A percentile compares a stretch with the other conserved stretches of the same genome.
phyloP scores from a whole-genome alignment of 768 basidiomycete species.

The Xerocomus brunneocitrinus region DNA sequence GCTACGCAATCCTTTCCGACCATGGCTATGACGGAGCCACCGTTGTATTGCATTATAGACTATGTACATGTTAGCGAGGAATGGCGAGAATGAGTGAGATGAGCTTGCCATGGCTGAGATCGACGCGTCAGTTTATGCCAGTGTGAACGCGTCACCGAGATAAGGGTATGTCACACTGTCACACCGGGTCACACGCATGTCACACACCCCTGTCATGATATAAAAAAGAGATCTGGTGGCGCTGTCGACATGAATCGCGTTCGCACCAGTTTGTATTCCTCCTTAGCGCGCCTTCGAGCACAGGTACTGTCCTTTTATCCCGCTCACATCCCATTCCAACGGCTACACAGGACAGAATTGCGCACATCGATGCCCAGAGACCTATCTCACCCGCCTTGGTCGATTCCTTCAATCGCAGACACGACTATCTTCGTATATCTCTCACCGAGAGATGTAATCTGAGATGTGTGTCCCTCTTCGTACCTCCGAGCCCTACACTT shows the following conservation, averaged over 20 bases:
- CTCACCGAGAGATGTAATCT: slow-evolving; percentile 86
- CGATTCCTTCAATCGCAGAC: slow-evolving; percentile 64
- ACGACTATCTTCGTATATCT: slow-evolving; percentile 87
- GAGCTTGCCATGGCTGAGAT: slow-evolving; percentile 24
- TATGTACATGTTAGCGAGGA: slow-evolving; percentile 26
- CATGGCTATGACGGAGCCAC: slow-evolving; percentile 99
- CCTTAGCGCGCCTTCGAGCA: slow-evolving; percentile 9
- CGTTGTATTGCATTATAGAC: slow-evolving; percentile 92
- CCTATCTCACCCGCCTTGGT: slow-evolving; percentile 52
- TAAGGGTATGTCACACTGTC: background rate
- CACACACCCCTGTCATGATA: slow-evolving; percentile 1
- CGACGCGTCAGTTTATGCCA: slow-evolving; percentile 19
- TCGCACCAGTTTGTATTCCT: slow-evolving; percentile 6
- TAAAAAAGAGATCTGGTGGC: no score
- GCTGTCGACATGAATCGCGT: slow-evolving; percentile 8
- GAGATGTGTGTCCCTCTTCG: slow-evolving; percentile 50
- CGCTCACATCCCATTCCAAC: background rate
- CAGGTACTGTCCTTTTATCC: slow-evolving; percentile 14
- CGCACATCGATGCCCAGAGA: slow-evolving; percentile 43
- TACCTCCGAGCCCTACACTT: background rate
- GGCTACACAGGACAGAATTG: slow-evolving; percentile 48
- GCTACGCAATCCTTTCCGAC: slow-evolving; percentile 98
- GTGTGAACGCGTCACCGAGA: slow-evolving; percentile 20
- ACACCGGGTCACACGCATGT: background rate
- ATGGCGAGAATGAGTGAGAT: background rate